Conservation (phyloP, 139 green algal genomes). For the Picochlorum sp. region DNA sequence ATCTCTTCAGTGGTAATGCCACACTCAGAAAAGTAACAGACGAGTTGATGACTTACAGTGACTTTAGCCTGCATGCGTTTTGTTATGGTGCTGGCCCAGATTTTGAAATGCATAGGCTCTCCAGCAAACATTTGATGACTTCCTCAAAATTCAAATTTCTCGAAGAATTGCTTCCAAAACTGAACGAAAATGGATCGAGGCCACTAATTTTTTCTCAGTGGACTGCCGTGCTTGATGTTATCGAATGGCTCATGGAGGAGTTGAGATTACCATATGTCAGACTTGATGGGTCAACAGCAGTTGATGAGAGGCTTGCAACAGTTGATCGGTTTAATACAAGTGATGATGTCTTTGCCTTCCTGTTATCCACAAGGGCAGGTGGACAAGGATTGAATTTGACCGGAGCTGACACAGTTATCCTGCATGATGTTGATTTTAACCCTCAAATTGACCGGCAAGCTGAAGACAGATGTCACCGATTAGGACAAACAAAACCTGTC, state of each 20-base stretch:
- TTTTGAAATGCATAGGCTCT: slow-evolving; percentile 17
- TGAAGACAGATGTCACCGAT: slow-evolving; percentile 50
- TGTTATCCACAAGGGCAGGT: slow-evolving; percentile 88
- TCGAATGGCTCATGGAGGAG: slow-evolving; percentile 75
- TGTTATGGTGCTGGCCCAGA: slow-evolving; percentile 29
- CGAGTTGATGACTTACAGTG: slow-evolving; percentile 58
- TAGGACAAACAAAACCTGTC: slow-evolving; percentile 82
- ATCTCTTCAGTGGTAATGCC: slow-evolving; percentile 26
- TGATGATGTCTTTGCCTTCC: slow-evolving; percentile 72
- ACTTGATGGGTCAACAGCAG: slow-evolving; percentile 75
- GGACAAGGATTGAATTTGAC: slow-evolving; percentile 92
- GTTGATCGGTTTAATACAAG: slow-evolving; percentile 71
- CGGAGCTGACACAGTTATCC: slow-evolving; percentile 88
- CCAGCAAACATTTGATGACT: slow-evolving; percentile 18
- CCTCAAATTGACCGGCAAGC: slow-evolving; percentile 72
- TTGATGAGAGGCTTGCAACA: slow-evolving; percentile 69
- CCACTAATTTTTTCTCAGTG: slow-evolving; percentile 88
- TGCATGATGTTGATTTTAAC: slow-evolving; percentile 95
- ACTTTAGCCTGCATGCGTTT: slow-evolving; percentile 75
- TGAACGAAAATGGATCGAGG: slow-evolving; percentile 49
- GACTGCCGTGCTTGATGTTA: slow-evolving; percentile 82
- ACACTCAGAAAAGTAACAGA: slow-evolving; percentile 48
- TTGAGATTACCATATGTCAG: slow-evolving; percentile 59
- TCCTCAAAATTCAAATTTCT: slow-evolving; percentile 38
- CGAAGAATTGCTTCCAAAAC: slow-evolving; percentile 46